Evolutionary conservation across 2,329 filamentous ascomycete species (phyloP), one percentile per base, ranked within the genome.

Genomic region (Dothistroma pini): DNA sequence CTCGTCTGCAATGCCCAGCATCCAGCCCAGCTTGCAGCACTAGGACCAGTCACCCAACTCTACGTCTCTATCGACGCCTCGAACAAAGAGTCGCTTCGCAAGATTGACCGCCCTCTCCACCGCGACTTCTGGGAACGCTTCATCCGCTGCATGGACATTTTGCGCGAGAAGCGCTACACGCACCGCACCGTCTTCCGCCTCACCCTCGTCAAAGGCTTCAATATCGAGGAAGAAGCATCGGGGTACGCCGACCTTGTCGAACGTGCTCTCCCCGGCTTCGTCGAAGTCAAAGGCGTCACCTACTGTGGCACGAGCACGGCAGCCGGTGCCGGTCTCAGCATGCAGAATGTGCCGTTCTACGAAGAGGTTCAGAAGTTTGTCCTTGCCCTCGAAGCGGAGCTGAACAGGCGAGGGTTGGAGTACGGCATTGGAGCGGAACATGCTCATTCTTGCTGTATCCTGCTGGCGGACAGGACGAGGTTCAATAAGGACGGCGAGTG

Each of bases 91-190:
- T 91, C 88, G 16, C 83, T 97, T 34, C 87, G 91, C 56, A 89
- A 88, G 72, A 96, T 99, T 70, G 93, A 97, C 75, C 83, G 93
- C 0, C 95, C 93, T 0, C 83, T 99, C 3, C 93, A 97, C 77
- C 86, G 95, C 55, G 93, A 97, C 77, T 99, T 96, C 77, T 97
- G 93, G 95, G 93, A 97, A 77, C 87, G 95, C 5, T 97, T 97
- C 83, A 87, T 90, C 72, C 84, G 89, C 34, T 97, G 95, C 72
- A 84, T 97, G 35, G 91, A 96, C 62, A 96, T 99, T 64, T 79
- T 97, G 22, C 86, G 90, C 16, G 89, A 90, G 74, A 89, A 90
- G 76, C 86, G 93, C 47, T 89, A 90, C 79, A 83, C 87, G 58
- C 93, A 97, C 74, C 88, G 93, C 58, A 97, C 95, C 6, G 95